Conservation (phyloP, 768 basidiomycete species). For the Kwoniella bestiolae region DNA sequence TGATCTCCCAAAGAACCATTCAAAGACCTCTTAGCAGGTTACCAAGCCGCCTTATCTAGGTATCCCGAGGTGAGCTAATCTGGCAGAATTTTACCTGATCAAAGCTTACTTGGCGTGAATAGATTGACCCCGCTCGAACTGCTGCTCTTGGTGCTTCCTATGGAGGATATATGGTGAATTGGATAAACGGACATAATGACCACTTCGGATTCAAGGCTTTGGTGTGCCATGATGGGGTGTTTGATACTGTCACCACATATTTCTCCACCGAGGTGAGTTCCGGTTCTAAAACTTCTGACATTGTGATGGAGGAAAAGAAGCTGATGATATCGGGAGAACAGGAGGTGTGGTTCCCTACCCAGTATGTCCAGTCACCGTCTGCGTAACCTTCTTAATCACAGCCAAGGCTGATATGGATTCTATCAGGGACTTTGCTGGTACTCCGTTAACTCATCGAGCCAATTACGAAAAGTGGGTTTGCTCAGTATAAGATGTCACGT, state of each 20-base stretch:
- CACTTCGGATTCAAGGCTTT: slow-evolving; percentile 89
- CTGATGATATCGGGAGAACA: slow-evolving; percentile 3
- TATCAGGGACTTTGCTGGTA: slow-evolving; percentile 39
- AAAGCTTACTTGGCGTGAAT: background rate
- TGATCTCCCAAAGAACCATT: slow-evolving; percentile 29
- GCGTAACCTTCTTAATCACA: background rate
- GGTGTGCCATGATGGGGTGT: slow-evolving; percentile 87
- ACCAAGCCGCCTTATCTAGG: slow-evolving; percentile 47
- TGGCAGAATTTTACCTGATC: background rate
- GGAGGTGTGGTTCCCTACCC: slow-evolving; percentile 50
- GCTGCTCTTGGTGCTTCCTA: slow-evolving; percentile 75
- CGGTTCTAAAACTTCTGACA: background rate
- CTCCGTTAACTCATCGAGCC: slow-evolving; percentile 29
- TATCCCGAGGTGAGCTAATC: slow-evolving; percentile 48
- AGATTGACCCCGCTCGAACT: slow-evolving; percentile 58
- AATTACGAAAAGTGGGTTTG: slow-evolving; percentile 44
- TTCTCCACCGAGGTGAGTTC: slow-evolving; percentile 71
- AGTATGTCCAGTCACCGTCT: slow-evolving; percentile 10
- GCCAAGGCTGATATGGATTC: background rate
- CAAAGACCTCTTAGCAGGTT: slow-evolving; percentile 58
- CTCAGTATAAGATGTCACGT: background rate
- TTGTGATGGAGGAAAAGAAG: background rate
- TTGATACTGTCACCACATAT: slow-evolving; percentile 65
- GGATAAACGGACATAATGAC: slow-evolving; percentile 92
- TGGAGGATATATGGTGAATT: slow-evolving; percentile 71